Evolutionary conservation across 345 rosid genomes (phyloP).

Genomic region (Bruguiera parviflora): DNA sequence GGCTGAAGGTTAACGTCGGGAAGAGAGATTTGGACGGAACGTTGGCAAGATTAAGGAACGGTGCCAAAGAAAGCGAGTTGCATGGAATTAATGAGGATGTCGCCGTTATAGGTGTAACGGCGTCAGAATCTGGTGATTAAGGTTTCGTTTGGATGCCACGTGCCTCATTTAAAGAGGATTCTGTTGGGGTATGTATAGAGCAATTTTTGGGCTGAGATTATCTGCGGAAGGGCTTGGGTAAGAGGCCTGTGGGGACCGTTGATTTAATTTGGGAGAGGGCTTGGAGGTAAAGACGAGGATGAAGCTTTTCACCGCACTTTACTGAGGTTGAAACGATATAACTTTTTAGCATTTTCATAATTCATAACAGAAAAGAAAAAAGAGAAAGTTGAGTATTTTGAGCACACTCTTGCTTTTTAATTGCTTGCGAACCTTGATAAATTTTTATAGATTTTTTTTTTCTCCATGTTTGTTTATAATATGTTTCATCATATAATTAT

Average conservation of each 20-base stretch:
- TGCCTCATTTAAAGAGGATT: no score
- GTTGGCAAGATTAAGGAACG: slow-evolving; percentile 27
- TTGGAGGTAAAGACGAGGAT: no score
- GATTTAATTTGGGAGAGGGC: no score
- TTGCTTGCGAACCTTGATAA: slow-evolving; percentile 7
- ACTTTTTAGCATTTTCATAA: no score
- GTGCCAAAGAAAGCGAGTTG: slow-evolving; percentile 18
- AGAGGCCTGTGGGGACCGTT: no score
- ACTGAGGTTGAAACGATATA: no score
- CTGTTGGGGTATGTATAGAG: slow-evolving; percentile 4
- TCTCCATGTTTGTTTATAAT: background rate
- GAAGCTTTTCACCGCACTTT: no score
- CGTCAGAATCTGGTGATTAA: background rate
- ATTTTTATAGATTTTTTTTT: slow-evolving; percentile 22
- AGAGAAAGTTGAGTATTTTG: no score
- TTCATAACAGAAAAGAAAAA: no score
- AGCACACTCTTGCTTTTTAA: background rate
- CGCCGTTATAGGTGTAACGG: slow-evolving; percentile 22
- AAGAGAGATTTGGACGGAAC: slow-evolving; percentile 50
- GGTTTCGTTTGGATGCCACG: slow-evolving; percentile 25
- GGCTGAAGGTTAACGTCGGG: slow-evolving; percentile 63
- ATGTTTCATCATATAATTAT: background rate
- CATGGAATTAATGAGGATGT: slow-evolving; percentile 1
- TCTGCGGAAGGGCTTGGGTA: no score
- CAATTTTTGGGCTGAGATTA: background rate